phyloP scores from a whole-genome alignment of 805 yeast genomes.

The Starmerella apis region DNA sequence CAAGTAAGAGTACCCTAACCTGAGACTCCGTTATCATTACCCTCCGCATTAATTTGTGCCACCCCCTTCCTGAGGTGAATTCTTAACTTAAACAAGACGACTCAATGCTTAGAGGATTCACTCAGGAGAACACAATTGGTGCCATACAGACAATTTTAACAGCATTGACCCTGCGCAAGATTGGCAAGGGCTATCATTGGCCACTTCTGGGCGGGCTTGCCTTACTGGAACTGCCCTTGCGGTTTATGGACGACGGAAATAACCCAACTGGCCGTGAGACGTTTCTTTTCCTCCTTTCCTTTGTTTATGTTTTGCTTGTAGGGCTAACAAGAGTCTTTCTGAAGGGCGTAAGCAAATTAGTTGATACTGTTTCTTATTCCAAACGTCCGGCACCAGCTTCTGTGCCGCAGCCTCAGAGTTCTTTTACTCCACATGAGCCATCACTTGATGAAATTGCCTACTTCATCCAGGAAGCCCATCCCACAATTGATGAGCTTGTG shows the following conservation, averaged over 20 bases:
- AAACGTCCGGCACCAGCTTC: not conserved
- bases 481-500: not conserved
- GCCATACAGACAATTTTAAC: not conserved
- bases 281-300: not conserved
- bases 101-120: not conserved
- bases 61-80: not conserved
- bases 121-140: not conserved
- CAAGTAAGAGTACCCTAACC: not conserved
- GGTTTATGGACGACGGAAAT: not conserved
- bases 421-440: too few relatives aligned
- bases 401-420: too few relatives aligned
- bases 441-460: not conserved
- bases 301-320: not conserved
- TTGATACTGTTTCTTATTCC: not conserved
- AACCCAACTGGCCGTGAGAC: constrained; percentile 2
- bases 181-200: not conserved
- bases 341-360: not conserved
- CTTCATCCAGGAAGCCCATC: not conserved
- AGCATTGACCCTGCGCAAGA: not conserved
- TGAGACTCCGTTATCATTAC: not conserved
- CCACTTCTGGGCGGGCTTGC: not conserved
- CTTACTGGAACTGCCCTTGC: not conserved
- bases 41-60: not conserved
- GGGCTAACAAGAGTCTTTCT: not conserved
- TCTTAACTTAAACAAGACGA: not conserved